Base-by-base conservation (phyloP, 768 basidiomycete genomes). In the Boletus speciosus region DNA sequence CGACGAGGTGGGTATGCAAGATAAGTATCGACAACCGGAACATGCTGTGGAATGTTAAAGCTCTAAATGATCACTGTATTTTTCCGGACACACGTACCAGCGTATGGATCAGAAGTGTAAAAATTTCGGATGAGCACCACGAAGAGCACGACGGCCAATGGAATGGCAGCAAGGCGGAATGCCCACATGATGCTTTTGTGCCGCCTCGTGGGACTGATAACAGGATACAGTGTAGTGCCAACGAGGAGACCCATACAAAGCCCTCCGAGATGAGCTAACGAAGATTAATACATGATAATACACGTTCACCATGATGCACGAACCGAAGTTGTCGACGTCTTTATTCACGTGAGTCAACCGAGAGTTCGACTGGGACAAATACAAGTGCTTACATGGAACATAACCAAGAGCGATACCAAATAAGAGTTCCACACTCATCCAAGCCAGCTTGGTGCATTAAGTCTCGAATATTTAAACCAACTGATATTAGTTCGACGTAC, bases 311-410 rank as follows among this genome's bases (percentile, higher is more conserved):
- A 42, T 41, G 34, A 38, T 45, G 34, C 56, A 70, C 78, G 41
- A 62, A 86, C 84, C 88, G 56, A 98, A 93, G 66, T 98, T 98
- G 65, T 98, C 96, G 14, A 97, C 84, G 56, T 85, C 90, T 82
- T 69, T 5, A 32, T 38, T 60, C 49, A 23, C 6, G 61, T 58
- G 60, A 25, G 45, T 72, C 51, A 70, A 41, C 32, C 19, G 5
- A 11, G 31, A 19, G 27, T 40, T 52, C 46, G 3, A 42, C 15
- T n/a, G 31, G 16, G 32, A 40, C 10, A 54, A 49, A 44, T 29
- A 21, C 49, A 49, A 55, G n/a, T 44, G 62, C 85, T 68, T 68
- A 88, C 86, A 90, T 44, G 90, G 89, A 46, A 91, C 84, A 61
- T 84, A 90, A 25, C 92, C 93, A 47, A 96, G 77, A 0, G 83